Evolutionary conservation across 2,329 filamentous ascomycete genomes (phyloP).

Genomic region (Ascochyta fabae): DNA sequence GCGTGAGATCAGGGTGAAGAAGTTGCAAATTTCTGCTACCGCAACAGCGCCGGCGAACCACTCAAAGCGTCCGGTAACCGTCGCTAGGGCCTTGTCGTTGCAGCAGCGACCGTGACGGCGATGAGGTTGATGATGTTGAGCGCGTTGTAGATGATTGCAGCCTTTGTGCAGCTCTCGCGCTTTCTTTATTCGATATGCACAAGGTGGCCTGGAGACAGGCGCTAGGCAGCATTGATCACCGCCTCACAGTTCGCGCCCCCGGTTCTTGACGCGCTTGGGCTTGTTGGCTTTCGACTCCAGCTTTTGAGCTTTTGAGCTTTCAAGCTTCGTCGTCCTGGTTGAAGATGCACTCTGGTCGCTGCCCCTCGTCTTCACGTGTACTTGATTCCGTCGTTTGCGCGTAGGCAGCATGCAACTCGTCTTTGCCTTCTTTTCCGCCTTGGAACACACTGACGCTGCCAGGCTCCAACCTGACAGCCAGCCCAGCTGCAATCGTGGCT

Average conservation of each 20-base stretch:
- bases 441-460: constrained; percentile 7
- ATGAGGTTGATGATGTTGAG: constrained; percentile 8
- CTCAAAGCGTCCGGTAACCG: constrained; percentile 8
- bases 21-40: constrained; percentile 38
- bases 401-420: constrained; percentile 13
- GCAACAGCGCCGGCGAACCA: constrained; percentile 31
- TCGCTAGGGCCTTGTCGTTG: constrained; percentile 3
- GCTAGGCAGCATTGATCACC: constrained; percentile 32
- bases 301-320: constrained; percentile 9
- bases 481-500: constrained; percentile 25
- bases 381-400: background rate
- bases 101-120: background rate
- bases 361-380: background rate
- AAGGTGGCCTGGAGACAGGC: constrained; percentile 27
- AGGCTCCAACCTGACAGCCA: constrained; percentile 31
- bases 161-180: constrained; percentile 14
- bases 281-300: constrained; percentile 11
- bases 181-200: constrained; percentile 23
- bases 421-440: constrained; percentile 3
- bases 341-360: background rate
- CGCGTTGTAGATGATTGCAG: constrained; percentile 7
- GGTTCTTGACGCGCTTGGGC: constrained; percentile 14
- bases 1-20: constrained; percentile 32
- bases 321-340: background rate
- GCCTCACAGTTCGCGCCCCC: constrained; percentile 23